Evolutionary conservation across 257 asterid species (phyloP).

Genomic region (Solanum clarkiae): DNA sequence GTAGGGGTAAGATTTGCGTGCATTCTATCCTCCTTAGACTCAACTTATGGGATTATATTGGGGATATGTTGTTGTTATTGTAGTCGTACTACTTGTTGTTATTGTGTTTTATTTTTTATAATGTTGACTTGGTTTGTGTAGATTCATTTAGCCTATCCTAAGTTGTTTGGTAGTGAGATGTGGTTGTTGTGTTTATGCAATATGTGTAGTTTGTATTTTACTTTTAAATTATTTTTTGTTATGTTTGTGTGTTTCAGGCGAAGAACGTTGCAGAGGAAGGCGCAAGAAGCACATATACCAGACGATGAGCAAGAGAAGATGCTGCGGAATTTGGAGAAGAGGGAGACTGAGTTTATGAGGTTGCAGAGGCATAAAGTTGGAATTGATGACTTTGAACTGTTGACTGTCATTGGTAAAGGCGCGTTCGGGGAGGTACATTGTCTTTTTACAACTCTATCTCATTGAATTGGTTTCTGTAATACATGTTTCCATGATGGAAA

Average conservation of each 20-base stretch:
- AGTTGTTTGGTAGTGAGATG: neutral
- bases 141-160: neutral
- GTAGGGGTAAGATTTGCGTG: no score
- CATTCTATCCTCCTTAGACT: neutral
- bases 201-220: neutral
- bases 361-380: constrained; percentile 97
- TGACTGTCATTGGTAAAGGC: constrained; percentile 86
- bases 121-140: neutral
- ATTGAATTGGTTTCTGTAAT: no score
- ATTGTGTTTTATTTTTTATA: neutral
- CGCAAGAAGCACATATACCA: constrained; percentile 73
- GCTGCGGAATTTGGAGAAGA: constrained; percentile 82
- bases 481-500: neutral
- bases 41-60: neutral
- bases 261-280: constrained; percentile 79
- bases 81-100: neutral
- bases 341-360: constrained; percentile 95
- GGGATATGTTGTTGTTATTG: neutral
- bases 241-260: constrained; percentile 32
- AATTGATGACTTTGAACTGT: constrained; percentile 89
- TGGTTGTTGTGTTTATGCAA: neutral
- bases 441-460: neutral
- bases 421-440: constrained; percentile 78
- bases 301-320: constrained; percentile 80
- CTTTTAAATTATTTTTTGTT: neutral